A percentile compares a stretch with the other conserved stretches of the same genome.
These are phyloP conservation scores for Tricholoma bakamatsutake DNA, from an alignment of 768 basidiomycete species.

Conservation along the genomic window DNA sequence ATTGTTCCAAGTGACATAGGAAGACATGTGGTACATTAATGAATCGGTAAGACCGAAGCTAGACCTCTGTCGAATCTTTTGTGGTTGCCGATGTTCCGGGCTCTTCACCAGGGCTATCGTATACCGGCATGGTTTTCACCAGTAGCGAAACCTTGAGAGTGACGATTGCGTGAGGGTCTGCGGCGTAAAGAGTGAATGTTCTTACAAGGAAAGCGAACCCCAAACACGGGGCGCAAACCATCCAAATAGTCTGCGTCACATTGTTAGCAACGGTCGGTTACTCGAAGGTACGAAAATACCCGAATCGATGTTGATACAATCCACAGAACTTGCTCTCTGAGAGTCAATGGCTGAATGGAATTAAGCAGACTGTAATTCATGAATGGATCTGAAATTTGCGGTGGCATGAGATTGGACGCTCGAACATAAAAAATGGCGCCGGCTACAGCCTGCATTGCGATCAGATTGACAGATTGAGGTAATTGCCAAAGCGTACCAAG, in stretches of 20 bases:
- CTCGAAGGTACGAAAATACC: slow-evolving; percentile 30
- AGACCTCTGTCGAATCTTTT: slow-evolving; percentile 6
- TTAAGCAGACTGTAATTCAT: slow-evolving; percentile 50
- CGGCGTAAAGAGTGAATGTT: slow-evolving; percentile 3
- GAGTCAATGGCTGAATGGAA: slow-evolving; percentile 37
- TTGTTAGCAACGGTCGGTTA: neutral
- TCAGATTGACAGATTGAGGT: slow-evolving; percentile 12
- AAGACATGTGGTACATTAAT: neutral
- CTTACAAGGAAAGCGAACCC: slow-evolving; percentile 58
- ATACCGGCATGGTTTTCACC: slow-evolving; percentile 31
- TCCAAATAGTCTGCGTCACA: slow-evolving; percentile 58
- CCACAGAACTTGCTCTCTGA: slow-evolving; percentile 42
- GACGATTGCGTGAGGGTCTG: slow-evolving; percentile 3
- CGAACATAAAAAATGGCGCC: slow-evolving; percentile 66
- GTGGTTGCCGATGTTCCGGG: slow-evolving; percentile 1
- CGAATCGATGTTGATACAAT: slow-evolving; percentile 58
- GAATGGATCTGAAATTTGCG: slow-evolving; percentile 37
- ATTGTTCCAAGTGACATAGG: neutral
- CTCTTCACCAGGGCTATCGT: slow-evolving; percentile 15
- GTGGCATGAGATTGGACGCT: slow-evolving; percentile 43
- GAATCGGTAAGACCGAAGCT: neutral
- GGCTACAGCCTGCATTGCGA: slow-evolving; percentile 54
- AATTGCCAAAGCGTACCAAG: slow-evolving; percentile 43
- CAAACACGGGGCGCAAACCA: slow-evolving; percentile 63
- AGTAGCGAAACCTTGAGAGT: slow-evolving; percentile 33